phyloP scores from a whole-genome alignment of 2,329 filamentous ascomycete genomes.

The Akanthomyces dipterigenus region DNA sequence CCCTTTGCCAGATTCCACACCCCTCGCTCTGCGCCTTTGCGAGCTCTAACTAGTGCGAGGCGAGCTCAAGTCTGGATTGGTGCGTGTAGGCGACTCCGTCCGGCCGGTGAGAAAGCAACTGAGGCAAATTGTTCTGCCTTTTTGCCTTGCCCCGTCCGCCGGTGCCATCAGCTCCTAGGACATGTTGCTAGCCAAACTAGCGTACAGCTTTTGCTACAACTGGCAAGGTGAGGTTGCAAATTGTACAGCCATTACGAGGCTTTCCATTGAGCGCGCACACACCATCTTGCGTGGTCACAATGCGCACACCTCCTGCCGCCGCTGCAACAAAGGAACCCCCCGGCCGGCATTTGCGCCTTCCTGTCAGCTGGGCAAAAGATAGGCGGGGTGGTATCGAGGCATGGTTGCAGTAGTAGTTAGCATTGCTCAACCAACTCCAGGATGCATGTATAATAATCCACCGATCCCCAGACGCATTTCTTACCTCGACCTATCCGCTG shows the following conservation, averaged over 20 bases:
- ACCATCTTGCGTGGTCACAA: neutral
- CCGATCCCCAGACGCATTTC: neutral
- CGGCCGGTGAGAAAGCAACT: neutral
- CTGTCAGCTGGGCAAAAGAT: neutral
- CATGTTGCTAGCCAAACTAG: neutral
- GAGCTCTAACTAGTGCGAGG: neutral
- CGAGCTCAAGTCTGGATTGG: neutral
- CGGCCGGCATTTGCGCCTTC: neutral
- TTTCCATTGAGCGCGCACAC: neutral
- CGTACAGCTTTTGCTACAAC: neutral
- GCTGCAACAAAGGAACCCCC: neutral
- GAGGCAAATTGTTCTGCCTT: neutral
- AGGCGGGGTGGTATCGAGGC: neutral
- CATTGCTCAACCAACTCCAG: neutral
- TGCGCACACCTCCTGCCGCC: neutral
- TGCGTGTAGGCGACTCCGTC: neutral
- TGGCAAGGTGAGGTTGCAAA: conserved; percentile 3
- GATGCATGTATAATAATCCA: neutral
- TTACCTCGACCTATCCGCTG: neutral
- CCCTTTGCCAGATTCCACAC: neutral
- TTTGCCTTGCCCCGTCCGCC: neutral
- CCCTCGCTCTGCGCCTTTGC: neutral
- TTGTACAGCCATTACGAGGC: neutral
- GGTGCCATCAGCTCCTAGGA: neutral
- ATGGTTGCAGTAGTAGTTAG: neutral